Evolutionary conservation across 1,284 basidiomycete genomes (phyloP).

Genomic region (Ganoderma leucocontextum): DNA sequence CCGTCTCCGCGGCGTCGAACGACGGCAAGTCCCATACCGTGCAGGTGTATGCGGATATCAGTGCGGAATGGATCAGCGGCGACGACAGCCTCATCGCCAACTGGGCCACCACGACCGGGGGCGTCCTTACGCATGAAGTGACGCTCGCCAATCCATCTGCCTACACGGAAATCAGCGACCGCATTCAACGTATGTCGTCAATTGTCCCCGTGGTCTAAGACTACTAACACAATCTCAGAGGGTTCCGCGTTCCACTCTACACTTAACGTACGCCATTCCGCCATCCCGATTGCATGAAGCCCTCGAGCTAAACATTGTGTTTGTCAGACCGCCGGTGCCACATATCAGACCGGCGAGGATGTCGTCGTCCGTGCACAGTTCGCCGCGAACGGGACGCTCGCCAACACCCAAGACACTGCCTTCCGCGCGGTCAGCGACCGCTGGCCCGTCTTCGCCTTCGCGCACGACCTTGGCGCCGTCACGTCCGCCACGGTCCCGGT

Average conservation of each 20-base stretch:
- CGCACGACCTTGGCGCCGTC: constrained; percentile 61
- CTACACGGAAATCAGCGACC: constrained; percentile 63
- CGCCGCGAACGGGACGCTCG: constrained; percentile 60
- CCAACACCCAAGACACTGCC: constrained; percentile 61
- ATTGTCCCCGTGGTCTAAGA: background rate
- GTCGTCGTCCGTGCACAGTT: constrained; percentile 62
- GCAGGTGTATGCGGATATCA: constrained; percentile 71
- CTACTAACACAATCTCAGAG: constrained; percentile 49
- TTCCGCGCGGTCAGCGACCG: constrained; percentile 66
- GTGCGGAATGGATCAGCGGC: constrained; percentile 70
- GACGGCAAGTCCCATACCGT: constrained; percentile 63
- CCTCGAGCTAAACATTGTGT: constrained; percentile 5
- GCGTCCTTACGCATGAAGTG: constrained; percentile 63
- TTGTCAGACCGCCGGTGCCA: constrained; percentile 52
- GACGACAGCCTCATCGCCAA: constrained; percentile 58
- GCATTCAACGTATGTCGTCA: constrained; percentile 60
- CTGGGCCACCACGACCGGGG: constrained; percentile 59
- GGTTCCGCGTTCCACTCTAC: constrained; percentile 72
- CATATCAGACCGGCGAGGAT: constrained; percentile 70
- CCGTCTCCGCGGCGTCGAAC: constrained; percentile 59
- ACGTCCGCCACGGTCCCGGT: constrained; percentile 49
- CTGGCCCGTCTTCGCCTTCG: constrained; percentile 74
- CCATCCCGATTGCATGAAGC: too few species aligned
- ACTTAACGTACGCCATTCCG: constrained; percentile 46
- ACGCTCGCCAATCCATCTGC: constrained; percentile 55